These are phyloP conservation scores for Heterobasidion annosum DNA, from an alignment of 1,284 basidiomycete species.

Conservation along the genomic window DNA sequence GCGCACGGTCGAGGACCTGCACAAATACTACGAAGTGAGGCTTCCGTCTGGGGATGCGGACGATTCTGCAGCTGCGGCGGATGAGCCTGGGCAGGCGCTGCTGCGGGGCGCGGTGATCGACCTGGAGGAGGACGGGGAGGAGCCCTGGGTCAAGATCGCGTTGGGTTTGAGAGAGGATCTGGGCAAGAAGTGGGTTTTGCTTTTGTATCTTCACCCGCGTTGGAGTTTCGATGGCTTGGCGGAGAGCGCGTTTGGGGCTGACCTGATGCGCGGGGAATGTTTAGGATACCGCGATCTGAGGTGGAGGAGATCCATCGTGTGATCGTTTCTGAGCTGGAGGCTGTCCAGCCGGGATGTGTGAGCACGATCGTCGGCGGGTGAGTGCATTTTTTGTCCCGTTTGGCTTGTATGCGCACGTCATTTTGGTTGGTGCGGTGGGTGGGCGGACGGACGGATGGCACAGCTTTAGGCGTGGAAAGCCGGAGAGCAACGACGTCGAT, in stretches of 20 bases:
- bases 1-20: constrained; percentile 52
- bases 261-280: neutral
- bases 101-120: neutral
- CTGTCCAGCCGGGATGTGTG: constrained; percentile 48
- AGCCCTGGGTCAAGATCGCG: constrained; percentile 36
- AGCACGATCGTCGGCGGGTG: constrained; percentile 69
- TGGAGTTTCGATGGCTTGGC: neutral
- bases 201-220: neutral
- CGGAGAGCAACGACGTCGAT: constrained; percentile 67
- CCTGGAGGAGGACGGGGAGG: constrained; percentile 3
- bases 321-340: constrained; percentile 48
- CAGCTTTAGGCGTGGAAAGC: constrained; percentile 73
- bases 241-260: neutral
- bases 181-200: constrained; percentile 19
- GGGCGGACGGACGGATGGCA: neutral
- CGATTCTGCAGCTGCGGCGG: neutral
- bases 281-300: constrained; percentile 55
- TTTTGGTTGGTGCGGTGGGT: neutral
- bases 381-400: constrained; percentile 13
- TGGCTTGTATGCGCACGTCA: neutral
- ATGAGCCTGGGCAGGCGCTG: neutral
- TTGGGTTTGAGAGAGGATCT: constrained; percentile 46
- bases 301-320: constrained; percentile 56
- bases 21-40: constrained; percentile 52
- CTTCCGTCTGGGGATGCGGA: constrained; percentile 7